Evolutionary conservation across 2,329 filamentous ascomycete genomes (phyloP).

Genomic region (Blastomyces silverae): DNA sequence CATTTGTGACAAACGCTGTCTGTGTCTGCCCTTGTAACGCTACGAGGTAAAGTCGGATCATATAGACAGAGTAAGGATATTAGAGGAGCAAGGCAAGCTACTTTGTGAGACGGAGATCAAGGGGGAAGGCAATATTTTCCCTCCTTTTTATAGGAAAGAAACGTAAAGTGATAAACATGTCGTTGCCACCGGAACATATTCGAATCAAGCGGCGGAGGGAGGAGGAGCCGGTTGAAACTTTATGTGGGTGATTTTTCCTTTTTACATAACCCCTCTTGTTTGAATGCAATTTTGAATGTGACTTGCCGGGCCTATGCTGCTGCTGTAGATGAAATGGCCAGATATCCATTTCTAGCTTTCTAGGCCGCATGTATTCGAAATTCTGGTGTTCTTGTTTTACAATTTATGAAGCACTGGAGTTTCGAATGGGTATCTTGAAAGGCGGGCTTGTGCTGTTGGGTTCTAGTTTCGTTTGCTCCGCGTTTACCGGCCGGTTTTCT

Average conservation of each 20-base stretch:
- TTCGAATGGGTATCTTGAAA: background rate
- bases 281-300: background rate
- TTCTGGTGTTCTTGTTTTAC: background rate
- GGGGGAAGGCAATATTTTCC: background rate
- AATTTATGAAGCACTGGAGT: background rate
- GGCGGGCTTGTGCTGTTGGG: background rate
- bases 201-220: conserved; percentile 52
- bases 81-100: background rate
- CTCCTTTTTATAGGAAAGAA: background rate
- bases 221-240: conserved; percentile 51
- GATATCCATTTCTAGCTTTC: background rate
- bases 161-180: conserved; percentile 30
- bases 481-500: too few species aligned
- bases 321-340: background rate
- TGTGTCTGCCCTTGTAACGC: background rate
- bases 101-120: background rate
- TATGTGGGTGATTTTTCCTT: conserved; percentile 36
- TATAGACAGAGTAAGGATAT: background rate
- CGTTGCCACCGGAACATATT: conserved; percentile 46
- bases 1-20: background rate
- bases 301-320: background rate
- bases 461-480: background rate
- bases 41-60: background rate
- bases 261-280: conserved; percentile 17
- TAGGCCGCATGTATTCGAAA: background rate